Percentiles rank a stretch among this genome's conserved stretches.
These are phyloP conservation scores for Pseudocercospora ulei DNA, from an alignment of 2,329 filamentous ascomycete species.

Conservation along the genomic window DNA sequence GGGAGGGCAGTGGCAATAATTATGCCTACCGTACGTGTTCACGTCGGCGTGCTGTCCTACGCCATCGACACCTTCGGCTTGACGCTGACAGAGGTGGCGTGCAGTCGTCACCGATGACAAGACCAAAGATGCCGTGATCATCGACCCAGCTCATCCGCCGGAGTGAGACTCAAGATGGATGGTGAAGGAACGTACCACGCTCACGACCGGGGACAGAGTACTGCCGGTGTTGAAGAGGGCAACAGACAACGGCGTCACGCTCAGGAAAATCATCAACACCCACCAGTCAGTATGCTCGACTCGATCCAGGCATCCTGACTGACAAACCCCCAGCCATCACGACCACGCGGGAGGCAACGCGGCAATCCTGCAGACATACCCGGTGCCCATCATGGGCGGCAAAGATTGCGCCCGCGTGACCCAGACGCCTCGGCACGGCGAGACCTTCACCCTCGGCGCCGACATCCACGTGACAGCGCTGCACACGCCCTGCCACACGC, in stretches of 20 bases:
- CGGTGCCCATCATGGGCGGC: constrained; percentile 73
- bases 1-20: constrained; percentile 69
- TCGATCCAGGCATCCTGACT: neutral
- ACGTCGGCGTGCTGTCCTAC: neutral
- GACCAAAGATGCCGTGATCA: constrained; percentile 49
- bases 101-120: constrained; percentile 42
- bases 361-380: constrained; percentile 56
- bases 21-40: constrained; percentile 55
- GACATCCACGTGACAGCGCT: constrained; percentile 72
- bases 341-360: constrained; percentile 91
- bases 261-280: constrained; percentile 88
- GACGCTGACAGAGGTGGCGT: neutral
- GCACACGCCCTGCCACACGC: constrained; percentile 96
- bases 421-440: constrained; percentile 62
- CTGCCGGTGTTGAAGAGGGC: constrained; percentile 61
- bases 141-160: constrained; percentile 68
- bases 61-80: neutral
- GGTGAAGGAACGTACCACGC: neutral
- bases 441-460: constrained; percentile 70
- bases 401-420: constrained; percentile 75
- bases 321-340: constrained; percentile 57
- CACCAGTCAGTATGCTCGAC: constrained; percentile 62
- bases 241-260: constrained; percentile 62
- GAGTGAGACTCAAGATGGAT: constrained; percentile 54
- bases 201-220: constrained; percentile 40